Evolutionary conservation across 306 rosid species (phyloP), one percentile per base, ranked within the genome.

Genomic region (Casuarina cunninghamiana): DNA sequence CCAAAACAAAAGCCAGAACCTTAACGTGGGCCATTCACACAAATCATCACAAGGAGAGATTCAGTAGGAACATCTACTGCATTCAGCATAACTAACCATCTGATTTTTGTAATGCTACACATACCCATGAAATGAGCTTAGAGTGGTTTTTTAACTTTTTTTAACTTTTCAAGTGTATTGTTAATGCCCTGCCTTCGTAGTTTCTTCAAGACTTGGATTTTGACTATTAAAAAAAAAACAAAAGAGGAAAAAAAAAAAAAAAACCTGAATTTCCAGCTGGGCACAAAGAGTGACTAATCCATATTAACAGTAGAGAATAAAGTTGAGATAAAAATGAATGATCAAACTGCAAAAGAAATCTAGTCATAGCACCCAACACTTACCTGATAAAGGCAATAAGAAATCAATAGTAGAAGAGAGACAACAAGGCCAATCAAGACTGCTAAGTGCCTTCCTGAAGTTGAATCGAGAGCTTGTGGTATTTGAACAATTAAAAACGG

Each of bases 331-430:
- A 15, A 73, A 74, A 17, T 39, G 32, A 68, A 10, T 2, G 19
- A 15, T 70, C 12, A 37, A 37, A n/a, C 67, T 39, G 74, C 17
- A 53, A 3, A 32, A 2, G 53, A 70, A 76, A 77, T 6, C 17
- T 66, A 57, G 54, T 49, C 65, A 35, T 68, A 39, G 65, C 48
- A 51, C 39, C 71, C 61, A 66, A 80, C 32, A 5, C 4, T 73
- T 77, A 93, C 99, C 96, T 96, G 99, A 84, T 86, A 96, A 75
- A 86, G 57, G 86, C 97, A 93, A 87, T 96, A 96, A 26, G 85
- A 6, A 75, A 87, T 4, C 81, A 91, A 74, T 68, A 96, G 70
- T 51, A 32, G 41, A 41, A 89, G 2, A 10, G 99, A 90, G 80
- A 91, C 73, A 19, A 89, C 69, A 71, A 96, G 96, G 48, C 84